Base-by-base conservation (phyloP, 208 protist species). In the Spongospora subterranea region DNA sequence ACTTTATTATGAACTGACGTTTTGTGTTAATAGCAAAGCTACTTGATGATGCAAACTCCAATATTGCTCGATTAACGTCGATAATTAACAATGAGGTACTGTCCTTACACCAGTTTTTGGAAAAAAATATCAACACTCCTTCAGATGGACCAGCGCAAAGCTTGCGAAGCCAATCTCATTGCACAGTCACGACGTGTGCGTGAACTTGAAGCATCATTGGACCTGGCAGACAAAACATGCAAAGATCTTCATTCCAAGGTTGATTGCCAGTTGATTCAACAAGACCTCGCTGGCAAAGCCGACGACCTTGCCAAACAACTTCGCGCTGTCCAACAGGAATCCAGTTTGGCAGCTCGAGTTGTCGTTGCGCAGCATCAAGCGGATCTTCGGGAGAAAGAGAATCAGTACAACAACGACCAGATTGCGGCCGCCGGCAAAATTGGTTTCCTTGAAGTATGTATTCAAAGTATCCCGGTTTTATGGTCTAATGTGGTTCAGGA, bases 21-120 rank as follows among this genome's bases (percentile, higher is more conserved):
- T n/a, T n/a, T n/a, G n/a, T n/a, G n/a, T 82, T n/a, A 82, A 82
- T 82, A 82, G 71, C 71, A 20, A 6, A 82, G n/a, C 71, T 40
- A 13, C n/a, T 82, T 6, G 71, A 82, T 43, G 71, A 82, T 35
- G 71, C 71, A 82, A 82, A 6, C 40, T 40, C 6, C 6, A 82
- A 82, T 43, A 82, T 82, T 43, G n/a, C 17, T 43, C n/a, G 40
- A 82, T n/a, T 82, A 43, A 39, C 71, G 6, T 6, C 17, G 6
- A 6, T 82, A 6, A 13, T 82, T 13, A 43, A 35, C n/a, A n/a
- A 82, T 45, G 71, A 82, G 71, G 40, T 43, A 43, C 6, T 40
- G 40, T 35, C 13, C 11, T 20, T 13, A 43, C 54, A 65, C 20
- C 29, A 17, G 54, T 29, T 82, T 6, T 6, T 60, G 50, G 13